Base-by-base conservation (phyloP, 345 rosid genomes). In the Salix exigua region DNA sequence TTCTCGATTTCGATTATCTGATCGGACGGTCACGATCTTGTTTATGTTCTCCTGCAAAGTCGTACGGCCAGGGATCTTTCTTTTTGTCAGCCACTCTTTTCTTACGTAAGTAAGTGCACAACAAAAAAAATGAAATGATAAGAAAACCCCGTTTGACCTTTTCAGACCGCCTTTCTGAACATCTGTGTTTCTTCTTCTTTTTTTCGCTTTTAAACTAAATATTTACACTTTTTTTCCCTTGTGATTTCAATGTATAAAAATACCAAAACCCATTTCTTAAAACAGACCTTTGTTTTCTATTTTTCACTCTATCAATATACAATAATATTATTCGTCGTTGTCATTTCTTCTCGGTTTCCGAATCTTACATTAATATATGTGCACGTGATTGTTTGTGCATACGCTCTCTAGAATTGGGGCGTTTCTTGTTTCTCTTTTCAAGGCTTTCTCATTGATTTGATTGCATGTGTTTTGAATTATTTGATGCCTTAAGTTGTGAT, bases 1-100 rank as follows among this genome's bases (percentile, higher is more conserved):
- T 21, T 60, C 18, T 72, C 16, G 25, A 23, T 72, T 30, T 68
- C n/a, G 1, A 31, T 38, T 60, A 38, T 58, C 12, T 75, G 77
- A 86, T 79, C 82, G 66, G 82, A 78, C 90, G 84, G 83, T 77
- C 74, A 68, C 74, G 82, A 83, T 85, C 88, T 82, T 79, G 76
- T 82, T 76, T 68, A 4, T n/a, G 68, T 10, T 69, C 61, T 53
- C 26, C 64, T 66, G 37, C 74, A 53, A n/a, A 58, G 80, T 85
- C 89, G 76, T 83, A 79, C 88, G 84, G 79, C 79, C 63, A 50
- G 83, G 81, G 75, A 78, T 77, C 72, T 58, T n/a, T 58, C 65
- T 62, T 40, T 58, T 26, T 76, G 74, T 73, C 83, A 75, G 73
- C 79, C 21, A 58, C 65, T 72, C 72, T 64, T 23, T 71, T 21